Conservation (phyloP, 257 asterid genomes). For the Plantago ovata region DNA sequence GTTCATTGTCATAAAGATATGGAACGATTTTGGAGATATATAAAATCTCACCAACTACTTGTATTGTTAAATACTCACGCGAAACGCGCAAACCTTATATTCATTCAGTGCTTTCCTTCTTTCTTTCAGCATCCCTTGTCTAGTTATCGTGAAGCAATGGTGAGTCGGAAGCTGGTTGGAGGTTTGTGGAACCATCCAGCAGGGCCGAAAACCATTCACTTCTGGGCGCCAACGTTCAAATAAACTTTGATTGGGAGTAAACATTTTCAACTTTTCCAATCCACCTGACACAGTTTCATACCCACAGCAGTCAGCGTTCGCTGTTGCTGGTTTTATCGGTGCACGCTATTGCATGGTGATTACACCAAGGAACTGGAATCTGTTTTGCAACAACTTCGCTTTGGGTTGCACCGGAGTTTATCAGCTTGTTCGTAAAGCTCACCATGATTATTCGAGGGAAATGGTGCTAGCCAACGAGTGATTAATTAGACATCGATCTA, state of each 20-base stretch:
- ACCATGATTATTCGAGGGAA: conserved; percentile 16
- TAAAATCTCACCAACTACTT: too few species aligned
- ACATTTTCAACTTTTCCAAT: conserved; percentile 28
- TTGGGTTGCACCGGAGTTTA: conserved; percentile 34
- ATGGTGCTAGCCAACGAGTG: not conserved
- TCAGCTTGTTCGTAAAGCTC: conserved; percentile 26
- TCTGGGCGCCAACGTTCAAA: conserved; percentile 44
- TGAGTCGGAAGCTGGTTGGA: conserved; percentile 1
- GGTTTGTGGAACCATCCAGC: conserved; percentile 37
- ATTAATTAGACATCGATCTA: too few species aligned
- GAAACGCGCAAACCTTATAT: too few species aligned
- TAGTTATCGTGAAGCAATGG: conserved; percentile 7
- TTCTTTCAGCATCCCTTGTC: conserved; percentile 19
- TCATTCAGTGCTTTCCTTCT: not conserved
- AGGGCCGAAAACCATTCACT: conserved; percentile 40
- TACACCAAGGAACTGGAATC: conserved; percentile 37
- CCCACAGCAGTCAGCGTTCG: conserved; percentile 36
- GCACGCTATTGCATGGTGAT: conserved; percentile 38
- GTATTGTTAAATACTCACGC: too few species aligned
- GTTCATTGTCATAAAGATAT: too few species aligned
- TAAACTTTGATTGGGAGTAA: conserved; percentile 28
- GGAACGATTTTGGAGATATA: too few species aligned
- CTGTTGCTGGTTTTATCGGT: conserved; percentile 30
- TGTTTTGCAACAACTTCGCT: conserved; percentile 28
- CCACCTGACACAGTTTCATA: conserved; percentile 34